Percentiles rank a stretch among this genome's conserved stretches.
These are phyloP conservation scores for Penicillium pancosmium DNA, from an alignment of 495 filamentous ascomycete genomes.

Conservation along the genomic window DNA sequence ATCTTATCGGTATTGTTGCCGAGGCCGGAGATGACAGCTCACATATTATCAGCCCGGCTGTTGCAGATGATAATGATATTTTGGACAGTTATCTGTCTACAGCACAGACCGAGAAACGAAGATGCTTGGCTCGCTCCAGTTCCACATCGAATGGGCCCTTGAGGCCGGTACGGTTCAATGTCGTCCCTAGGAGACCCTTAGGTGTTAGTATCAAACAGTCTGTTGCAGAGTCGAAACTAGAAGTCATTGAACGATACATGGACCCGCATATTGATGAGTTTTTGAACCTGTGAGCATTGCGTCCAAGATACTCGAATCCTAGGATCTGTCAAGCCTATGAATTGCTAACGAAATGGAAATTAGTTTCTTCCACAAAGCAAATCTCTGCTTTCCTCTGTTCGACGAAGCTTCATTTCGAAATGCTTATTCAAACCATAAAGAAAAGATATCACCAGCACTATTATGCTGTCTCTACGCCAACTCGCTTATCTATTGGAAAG, in stretches of 20 bases:
- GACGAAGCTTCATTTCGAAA: slow-evolving; percentile 34
- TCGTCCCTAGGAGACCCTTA: slow-evolving; percentile 50
- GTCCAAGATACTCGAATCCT: neutral
- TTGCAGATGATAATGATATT: slow-evolving; percentile 34
- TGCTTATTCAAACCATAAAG: slow-evolving; percentile 24
- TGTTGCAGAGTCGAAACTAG: slow-evolving; percentile 34
- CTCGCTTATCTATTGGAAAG: slow-evolving; percentile 35
- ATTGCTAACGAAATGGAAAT: slow-evolving; percentile 1
- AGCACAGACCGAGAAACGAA: slow-evolving; percentile 3
- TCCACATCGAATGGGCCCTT: slow-evolving; percentile 36
- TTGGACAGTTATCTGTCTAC: slow-evolving; percentile 30
- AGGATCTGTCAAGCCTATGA: neutral
- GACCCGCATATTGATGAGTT: slow-evolving; percentile 35
- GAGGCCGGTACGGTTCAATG: slow-evolving; percentile 61
- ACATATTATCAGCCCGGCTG: slow-evolving; percentile 38
- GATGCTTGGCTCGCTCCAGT: slow-evolving; percentile 38
- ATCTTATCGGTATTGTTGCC: slow-evolving; percentile 17
- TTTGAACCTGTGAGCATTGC: slow-evolving; percentile 29
- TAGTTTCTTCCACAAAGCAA: slow-evolving; percentile 41
- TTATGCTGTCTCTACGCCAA: slow-evolving; percentile 41
- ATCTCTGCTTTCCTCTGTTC: slow-evolving; percentile 43
- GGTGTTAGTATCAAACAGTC: slow-evolving; percentile 29
- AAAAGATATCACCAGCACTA: slow-evolving; percentile 37
- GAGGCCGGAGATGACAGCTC: slow-evolving; percentile 27
- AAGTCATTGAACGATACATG: slow-evolving; percentile 43